A percentile compares a stretch with the other conserved stretches of the same genome.
These are phyloP conservation scores for Tolypocladium pustulatum DNA, from an alignment of 2,329 filamentous ascomycete genomes.

Conservation along the genomic window DNA sequence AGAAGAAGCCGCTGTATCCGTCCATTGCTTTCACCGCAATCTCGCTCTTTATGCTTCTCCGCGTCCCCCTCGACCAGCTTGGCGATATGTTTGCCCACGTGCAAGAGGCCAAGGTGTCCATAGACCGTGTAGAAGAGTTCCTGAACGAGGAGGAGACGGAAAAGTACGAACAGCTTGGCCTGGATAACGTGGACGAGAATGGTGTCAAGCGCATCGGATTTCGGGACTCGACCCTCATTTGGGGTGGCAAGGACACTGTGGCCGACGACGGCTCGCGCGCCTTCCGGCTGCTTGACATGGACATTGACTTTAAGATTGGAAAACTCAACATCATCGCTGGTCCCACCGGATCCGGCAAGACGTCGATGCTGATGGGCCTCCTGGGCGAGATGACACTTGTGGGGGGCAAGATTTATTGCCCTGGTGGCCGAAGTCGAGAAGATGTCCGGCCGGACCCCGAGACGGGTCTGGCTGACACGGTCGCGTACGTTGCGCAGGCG, in stretches of 20 bases:
- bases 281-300: slow-evolving; percentile 73
- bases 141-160: slow-evolving; percentile 89
- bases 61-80: slow-evolving; percentile 87
- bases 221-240: slow-evolving; percentile 74
- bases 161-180: slow-evolving; percentile 77
- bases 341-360: slow-evolving; percentile 90
- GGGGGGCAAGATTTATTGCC: slow-evolving; percentile 71
- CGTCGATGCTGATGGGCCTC: slow-evolving; percentile 88
- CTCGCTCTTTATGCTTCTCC: slow-evolving; percentile 87
- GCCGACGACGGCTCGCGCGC: slow-evolving; percentile 57
- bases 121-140: slow-evolving; percentile 94
- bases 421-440: slow-evolving; percentile 75
- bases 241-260: slow-evolving; percentile 62
- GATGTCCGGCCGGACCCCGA: slow-evolving; percentile 72
- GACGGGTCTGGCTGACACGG: slow-evolving; percentile 79
- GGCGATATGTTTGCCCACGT: slow-evolving; percentile 99
- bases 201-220: slow-evolving; percentile 74
- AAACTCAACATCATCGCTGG: slow-evolving; percentile 89
- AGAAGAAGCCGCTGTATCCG: slow-evolving; percentile 80
- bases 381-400: slow-evolving; percentile 91
- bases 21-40: slow-evolving; percentile 94
- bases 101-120: slow-evolving; percentile 91
- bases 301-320: slow-evolving; percentile 74
- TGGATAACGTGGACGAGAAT: slow-evolving; percentile 56
- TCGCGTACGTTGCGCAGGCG: slow-evolving; percentile 94